Conservation (phyloP, 768 basidiomycete genomes). For the Leucocoprinus sp. region DNA sequence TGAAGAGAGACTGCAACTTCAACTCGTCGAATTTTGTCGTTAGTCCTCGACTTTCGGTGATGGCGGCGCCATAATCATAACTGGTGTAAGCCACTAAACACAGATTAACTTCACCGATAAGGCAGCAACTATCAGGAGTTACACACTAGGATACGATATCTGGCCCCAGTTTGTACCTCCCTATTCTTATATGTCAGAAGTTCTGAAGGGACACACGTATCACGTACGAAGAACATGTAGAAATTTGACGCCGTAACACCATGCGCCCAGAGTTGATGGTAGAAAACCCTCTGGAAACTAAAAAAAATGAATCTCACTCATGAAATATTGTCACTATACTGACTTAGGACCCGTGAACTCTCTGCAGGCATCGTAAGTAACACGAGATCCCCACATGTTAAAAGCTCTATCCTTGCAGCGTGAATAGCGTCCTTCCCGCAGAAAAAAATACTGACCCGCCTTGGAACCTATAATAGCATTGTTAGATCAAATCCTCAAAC, state of each 20-base stretch:
- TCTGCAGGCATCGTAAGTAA: background rate
- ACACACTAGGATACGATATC: background rate
- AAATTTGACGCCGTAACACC: background rate
- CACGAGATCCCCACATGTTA: background rate
- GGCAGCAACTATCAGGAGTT: background rate
- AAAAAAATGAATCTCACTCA: background rate
- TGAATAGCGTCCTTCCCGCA: background rate
- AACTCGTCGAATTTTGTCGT: conserved; percentile 2
- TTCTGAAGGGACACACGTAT: background rate
- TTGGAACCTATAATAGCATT: background rate
- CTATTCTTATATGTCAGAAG: background rate
- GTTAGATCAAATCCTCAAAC: background rate
- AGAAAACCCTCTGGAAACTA: background rate
- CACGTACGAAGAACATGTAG: conserved; percentile 4
- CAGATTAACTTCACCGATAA: no score
- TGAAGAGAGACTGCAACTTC: conserved; percentile 2
- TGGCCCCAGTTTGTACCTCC: conserved; percentile 1
- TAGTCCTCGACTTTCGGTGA: background rate
- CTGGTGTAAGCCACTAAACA: background rate
- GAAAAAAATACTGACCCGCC: background rate
- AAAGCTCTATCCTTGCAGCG: background rate
- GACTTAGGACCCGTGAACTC: conserved; percentile 2
- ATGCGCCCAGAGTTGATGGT: background rate
- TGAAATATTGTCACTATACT: no score
- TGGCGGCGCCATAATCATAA: conserved; percentile 2